Conservation (phyloP, 192 early-diverging fungal genomes). For the Rhizophagus clarus region DNA sequence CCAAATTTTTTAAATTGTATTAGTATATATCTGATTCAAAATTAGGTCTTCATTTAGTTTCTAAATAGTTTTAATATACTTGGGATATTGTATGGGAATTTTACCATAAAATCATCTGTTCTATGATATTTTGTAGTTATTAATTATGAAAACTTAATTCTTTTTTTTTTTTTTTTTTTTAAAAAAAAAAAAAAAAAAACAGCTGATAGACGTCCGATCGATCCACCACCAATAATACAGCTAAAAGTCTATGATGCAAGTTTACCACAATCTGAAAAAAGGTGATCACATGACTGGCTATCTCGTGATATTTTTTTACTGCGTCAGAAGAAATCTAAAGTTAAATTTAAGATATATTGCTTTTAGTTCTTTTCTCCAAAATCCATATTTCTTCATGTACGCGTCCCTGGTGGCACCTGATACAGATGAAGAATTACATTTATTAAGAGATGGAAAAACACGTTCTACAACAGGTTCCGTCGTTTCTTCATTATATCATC, state of each 20-base stretch:
- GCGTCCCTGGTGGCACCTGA: constrained; percentile 86
- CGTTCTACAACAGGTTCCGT: constrained; percentile 86
- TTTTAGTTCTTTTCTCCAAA: constrained; percentile 59
- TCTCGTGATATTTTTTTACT: not conserved
- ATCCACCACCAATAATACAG: constrained; percentile 77
- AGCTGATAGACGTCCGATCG: constrained; percentile 80
- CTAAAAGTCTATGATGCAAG: constrained; percentile 39
- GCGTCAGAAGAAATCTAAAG: not conserved
- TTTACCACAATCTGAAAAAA: constrained; percentile 23
- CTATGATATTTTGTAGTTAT: not conserved
- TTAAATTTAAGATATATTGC: too few relatives aligned
- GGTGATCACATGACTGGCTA: constrained; percentile 7
- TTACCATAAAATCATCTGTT: not conserved
- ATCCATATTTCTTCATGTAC: constrained; percentile 98
- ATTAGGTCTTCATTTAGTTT: too few relatives aligned
- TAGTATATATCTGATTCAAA: too few relatives aligned
- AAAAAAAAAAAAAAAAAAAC: too few relatives aligned
- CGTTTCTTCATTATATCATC: constrained; percentile 87
- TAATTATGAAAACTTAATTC: too few relatives aligned
- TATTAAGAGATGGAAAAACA: constrained; percentile 88
- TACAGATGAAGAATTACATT: constrained; percentile 82
- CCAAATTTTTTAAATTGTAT: too few relatives aligned
- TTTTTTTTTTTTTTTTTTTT: too few relatives aligned
- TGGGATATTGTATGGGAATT: too few relatives aligned
- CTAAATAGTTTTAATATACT: too few relatives aligned